phyloP scores from a whole-genome alignment of 805 yeast species.

The Hanseniaspora vineae region DNA sequence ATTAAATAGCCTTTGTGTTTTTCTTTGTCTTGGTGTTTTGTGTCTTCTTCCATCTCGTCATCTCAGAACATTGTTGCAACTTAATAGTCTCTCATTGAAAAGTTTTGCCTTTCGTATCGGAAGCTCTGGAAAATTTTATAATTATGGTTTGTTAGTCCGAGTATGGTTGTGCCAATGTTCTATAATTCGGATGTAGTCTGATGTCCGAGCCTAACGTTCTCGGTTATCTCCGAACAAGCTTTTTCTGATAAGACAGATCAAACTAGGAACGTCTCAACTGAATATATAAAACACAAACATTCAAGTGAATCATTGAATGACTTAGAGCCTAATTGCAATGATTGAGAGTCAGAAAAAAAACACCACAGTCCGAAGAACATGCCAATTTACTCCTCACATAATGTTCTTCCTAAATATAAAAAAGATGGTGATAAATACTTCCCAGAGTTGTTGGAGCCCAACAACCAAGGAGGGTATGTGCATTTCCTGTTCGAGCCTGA shows the following conservation, averaged over 20 bases:
- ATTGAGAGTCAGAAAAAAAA: neutral
- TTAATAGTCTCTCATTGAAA: neutral
- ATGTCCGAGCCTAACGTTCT: neutral
- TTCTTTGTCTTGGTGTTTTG: neutral
- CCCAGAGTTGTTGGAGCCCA: neutral
- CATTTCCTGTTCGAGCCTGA: neutral
- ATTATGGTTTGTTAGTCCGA: neutral
- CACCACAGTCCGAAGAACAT: neutral
- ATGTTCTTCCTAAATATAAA: neutral
- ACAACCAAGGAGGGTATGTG: conserved; percentile 3
- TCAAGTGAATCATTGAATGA: too few relatives aligned
- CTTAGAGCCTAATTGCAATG: too few relatives aligned
- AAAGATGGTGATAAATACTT: neutral
- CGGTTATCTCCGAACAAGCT: too few relatives aligned
- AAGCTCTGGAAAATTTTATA: neutral
- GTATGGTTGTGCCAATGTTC: too few relatives aligned
- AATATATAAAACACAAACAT: too few relatives aligned
- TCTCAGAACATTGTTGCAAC: too few relatives aligned
- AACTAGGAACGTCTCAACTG: too few relatives aligned
- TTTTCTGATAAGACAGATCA: too few relatives aligned
- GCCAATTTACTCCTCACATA: neutral
- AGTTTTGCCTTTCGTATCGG: neutral
- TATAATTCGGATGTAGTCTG: too few relatives aligned
- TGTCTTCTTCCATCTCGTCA: too few relatives aligned
- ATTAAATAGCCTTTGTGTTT: neutral